Conservation (phyloP, 2,329 filamentous ascomycete genomes). For the Alternaria longipes region DNA sequence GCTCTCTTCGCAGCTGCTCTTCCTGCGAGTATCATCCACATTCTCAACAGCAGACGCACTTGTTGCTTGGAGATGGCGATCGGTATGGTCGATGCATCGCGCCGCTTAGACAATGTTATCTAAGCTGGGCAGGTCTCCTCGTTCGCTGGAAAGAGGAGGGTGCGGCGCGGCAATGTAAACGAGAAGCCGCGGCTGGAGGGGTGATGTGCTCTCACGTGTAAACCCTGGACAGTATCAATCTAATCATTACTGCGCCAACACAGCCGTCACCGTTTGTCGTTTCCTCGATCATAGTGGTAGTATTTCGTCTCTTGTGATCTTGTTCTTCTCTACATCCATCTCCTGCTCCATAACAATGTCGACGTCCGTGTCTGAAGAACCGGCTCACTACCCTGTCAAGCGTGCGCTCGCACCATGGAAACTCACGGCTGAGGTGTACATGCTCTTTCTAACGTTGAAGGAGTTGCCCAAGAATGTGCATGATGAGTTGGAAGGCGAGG, state of each 20-base stretch:
- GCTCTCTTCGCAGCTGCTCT: not conserved
- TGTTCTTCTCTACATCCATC: accelerated
- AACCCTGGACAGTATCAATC: not conserved
- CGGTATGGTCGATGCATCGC: not conserved
- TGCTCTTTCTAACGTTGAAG: constrained; percentile 35
- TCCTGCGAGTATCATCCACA: not conserved
- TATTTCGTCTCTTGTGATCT: no score
- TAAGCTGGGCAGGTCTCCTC: not conserved
- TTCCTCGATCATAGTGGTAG: no score
- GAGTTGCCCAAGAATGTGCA: constrained; percentile 38
- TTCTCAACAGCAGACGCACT: not conserved
- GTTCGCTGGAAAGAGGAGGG: not conserved
- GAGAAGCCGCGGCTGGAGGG: not conserved
- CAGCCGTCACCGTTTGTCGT: not conserved
- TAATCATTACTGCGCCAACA: not conserved
- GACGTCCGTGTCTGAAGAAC: constrained; percentile 3
- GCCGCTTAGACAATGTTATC: not conserved
- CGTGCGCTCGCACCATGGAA: constrained; percentile 38
- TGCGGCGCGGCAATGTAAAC: not conserved
- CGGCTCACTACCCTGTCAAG: constrained; percentile 31
- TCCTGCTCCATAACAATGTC: not conserved
- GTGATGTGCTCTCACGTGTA: not conserved
- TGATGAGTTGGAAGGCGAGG: constrained; percentile 34
- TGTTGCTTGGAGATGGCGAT: not conserved
- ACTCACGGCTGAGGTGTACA: constrained; percentile 36